These are phyloP conservation scores for Penicillium macrosclerotiorum DNA, from an alignment of 495 filamentous ascomycete species.

Conservation along the genomic window DNA sequence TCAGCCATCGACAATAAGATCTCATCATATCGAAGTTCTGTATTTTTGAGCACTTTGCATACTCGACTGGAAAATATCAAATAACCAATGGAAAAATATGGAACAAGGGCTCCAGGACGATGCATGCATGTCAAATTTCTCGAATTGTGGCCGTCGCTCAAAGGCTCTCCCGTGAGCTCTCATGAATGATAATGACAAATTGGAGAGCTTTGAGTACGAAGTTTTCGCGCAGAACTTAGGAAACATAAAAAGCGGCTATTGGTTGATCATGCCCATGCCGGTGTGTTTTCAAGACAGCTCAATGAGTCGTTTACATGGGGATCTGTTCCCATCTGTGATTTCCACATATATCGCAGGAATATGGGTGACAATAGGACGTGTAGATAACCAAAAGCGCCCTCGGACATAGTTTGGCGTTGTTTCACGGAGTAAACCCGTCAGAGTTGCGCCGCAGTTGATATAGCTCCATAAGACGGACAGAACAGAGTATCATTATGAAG, in stretches of 20 bases:
- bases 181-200: slow-evolving; percentile 1
- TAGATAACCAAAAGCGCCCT: too few species aligned
- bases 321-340: too few species aligned
- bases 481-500: too few species aligned
- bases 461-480: too few species aligned
- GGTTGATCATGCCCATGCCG: not conserved
- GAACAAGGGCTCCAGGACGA: slow-evolving; percentile 3
- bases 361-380: too few species aligned
- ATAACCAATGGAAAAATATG: not conserved
- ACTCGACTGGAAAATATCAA: not conserved
- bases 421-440: too few species aligned
- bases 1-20: slow-evolving; percentile 2
- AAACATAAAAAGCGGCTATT: slow-evolving; percentile 1
- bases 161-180: not conserved
- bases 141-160: slow-evolving; percentile 1
- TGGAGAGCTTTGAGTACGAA: not conserved
- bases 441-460: too few species aligned
- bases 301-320: not conserved
- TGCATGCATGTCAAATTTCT: not conserved
- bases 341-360: too few species aligned
- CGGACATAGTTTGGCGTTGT: too few species aligned
- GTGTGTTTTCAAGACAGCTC: slow-evolving; percentile 2
- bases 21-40: not conserved
- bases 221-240: slow-evolving; percentile 1
- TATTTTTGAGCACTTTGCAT: not conserved